Base-by-base conservation (phyloP, 164 flowering plant species). In the Euptelea pleiosperma region DNA sequence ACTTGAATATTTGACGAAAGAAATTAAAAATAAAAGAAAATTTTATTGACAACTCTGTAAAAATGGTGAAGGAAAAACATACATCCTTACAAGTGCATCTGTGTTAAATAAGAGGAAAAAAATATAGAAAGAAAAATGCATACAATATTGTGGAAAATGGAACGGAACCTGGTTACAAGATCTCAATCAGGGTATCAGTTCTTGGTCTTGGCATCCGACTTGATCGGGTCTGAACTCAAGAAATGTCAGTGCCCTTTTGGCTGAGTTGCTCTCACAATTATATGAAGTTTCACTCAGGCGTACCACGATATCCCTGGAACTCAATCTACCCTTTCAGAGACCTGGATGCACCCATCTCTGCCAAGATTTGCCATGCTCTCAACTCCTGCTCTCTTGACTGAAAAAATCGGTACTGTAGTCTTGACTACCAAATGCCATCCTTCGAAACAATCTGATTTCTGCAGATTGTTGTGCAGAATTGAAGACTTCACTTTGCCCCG, bases 371-470 rank as follows among this genome's bases (percentile, higher is more conserved):
- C n/a, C n/a, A n/a, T n/a, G n/a, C n/a, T 52, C 51, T 52, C 47
- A 18, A 14, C 22, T 58, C 64, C 59, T 36, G 61, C 76, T 76
- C 42, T 15, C 31, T 52, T 77, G 74, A 61, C 75, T 79, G 58
- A 81, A n/a, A n/a, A n/a, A 82, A 46, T 79, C 86, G 8, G 82
- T 70, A 53, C 79, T 80, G 67, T 68, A 75, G 41, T 78, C 75
- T 59, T 79, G 82, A 66, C 74, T 75, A 30, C 87, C 86, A 62
- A 88, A 85, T 24, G 86, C 89, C 89, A 88, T 85, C 63, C 83
- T 82, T 60, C 66, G 73, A 69, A 85, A 83, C 73, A 74, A 54
- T 78, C 91, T 79, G 31, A 85, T 77, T 64, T 88, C 83, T 28
- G 68, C 83, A 51, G 89, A 88, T 54, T 80, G 82, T 66, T 72